Base-by-base conservation (phyloP, 148 eudicot genomes). In the Rhododendron henanense region DNA sequence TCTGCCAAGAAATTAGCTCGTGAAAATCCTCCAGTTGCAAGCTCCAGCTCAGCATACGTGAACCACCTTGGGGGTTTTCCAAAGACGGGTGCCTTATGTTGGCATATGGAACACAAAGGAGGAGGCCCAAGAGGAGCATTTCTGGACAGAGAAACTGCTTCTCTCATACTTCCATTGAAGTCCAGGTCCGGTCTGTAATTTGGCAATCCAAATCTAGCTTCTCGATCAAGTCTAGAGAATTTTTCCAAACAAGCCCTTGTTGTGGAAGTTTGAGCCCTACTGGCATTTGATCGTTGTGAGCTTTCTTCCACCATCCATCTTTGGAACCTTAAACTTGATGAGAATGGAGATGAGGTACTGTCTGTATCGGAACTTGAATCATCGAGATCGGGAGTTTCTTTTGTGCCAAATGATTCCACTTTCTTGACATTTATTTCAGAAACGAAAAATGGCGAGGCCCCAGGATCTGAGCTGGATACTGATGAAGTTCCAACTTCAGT, bases 51-150 rank as follows among this genome's bases (percentile, higher is more conserved):
- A 51, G 94, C 93, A 88, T 91, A 96, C 69, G 94, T 87, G 76
- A 96, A 96, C 98, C 95, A 93, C 87, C 85, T 94, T 18, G 98
- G 98, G 48, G 98, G 98, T 78, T 96, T 96, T 59, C 98, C 98
- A 69, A 96, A 96, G n/a, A 93, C 91, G 0, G 98, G 98, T 37
- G 90, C 92, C 91, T 94, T 93, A 65, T 94, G 98, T 86, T 94
- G 98, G 86, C 98, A 96, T 57, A 93, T 90, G 84, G 98, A 93
- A 84, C 98, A 96, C 85, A 96, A 82, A 0, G 96, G 97, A 83
- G 98, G 97, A 9, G 99, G 91, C 7, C 98, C 98, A 57, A 84
- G 90, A 61, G 98, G 98, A 41, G 92, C 87, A 85, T 88, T 91
- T 88, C 94, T 90, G 23, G 98, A 87, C 8, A 94, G 67, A 23